Evolutionary conservation across 768 basidiomycete species (phyloP).

Genomic region (Tulasnella sp.): DNA sequence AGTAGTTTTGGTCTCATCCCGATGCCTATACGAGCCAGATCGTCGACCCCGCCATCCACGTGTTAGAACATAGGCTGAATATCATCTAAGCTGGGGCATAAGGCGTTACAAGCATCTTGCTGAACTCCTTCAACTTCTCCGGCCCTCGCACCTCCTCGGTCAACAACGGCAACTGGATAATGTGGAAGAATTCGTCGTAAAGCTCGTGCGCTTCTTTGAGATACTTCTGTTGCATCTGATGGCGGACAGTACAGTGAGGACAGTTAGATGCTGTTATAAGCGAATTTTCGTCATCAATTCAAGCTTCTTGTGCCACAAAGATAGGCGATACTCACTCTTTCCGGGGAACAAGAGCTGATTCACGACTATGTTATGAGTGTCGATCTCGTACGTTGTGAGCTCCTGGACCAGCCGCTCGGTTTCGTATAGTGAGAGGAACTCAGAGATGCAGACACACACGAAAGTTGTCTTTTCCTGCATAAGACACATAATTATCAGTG

Average conservation of each 20-base stretch:
- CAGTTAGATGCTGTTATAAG: slow-evolving; percentile 66
- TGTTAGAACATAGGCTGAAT: no score
- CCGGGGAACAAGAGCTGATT: slow-evolving; percentile 95
- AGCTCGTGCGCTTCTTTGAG: slow-evolving; percentile 92
- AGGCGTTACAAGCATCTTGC: slow-evolving; percentile 80
- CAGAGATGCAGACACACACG: slow-evolving; percentile 96
- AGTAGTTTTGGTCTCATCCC: no score
- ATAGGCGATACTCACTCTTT: slow-evolving; percentile 44
- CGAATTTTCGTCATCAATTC: background rate
- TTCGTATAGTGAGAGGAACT: slow-evolving; percentile 96
- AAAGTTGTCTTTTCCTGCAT: slow-evolving; percentile 94
- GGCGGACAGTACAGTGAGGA: slow-evolving; percentile 87
- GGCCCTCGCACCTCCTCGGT: slow-evolving; percentile 96
- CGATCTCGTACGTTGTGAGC: slow-evolving; percentile 86
- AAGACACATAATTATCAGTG: background rate
- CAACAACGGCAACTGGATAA: slow-evolving; percentile 81
- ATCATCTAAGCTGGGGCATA: slow-evolving; percentile 31
- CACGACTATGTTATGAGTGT: slow-evolving; percentile 97
- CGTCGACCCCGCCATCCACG: no score
- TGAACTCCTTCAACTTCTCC: slow-evolving; percentile 86
- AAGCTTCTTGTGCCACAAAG: background rate
- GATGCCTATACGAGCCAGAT: no score
- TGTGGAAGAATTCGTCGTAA: slow-evolving; percentile 98
- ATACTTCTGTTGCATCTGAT: slow-evolving; percentile 99
- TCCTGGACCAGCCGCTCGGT: slow-evolving; percentile 97